phyloP scores from a whole-genome alignment of 805 yeast genomes.

The Alloascoidea africana region DNA sequence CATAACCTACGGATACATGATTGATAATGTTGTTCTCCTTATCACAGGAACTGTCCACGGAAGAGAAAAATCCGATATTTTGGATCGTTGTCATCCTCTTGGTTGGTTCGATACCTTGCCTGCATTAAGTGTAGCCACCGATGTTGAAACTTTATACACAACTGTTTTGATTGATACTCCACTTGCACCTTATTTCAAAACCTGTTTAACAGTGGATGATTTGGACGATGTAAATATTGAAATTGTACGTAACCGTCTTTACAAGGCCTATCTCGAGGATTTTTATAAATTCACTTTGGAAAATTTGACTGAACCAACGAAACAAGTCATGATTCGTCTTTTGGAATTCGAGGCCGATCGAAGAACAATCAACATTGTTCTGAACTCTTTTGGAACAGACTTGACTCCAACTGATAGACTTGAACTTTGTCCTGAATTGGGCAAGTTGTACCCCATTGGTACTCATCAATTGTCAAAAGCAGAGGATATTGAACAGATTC shows the following conservation, averaged over 20 bases:
- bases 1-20: constrained; percentile 95
- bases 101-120: constrained; percentile 99
- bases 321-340: constrained; percentile 64
- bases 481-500: constrained; percentile 79
- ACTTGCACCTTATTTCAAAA: constrained; percentile 89
- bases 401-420: constrained; percentile 59
- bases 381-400: constrained; percentile 80
- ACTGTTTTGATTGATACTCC: constrained; percentile 95
- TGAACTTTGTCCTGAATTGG: constrained; percentile 66
- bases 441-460: constrained; percentile 60
- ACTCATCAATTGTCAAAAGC: constrained; percentile 53
- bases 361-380: constrained; percentile 79
- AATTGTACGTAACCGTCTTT: constrained; percentile 79
- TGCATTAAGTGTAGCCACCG: constrained; percentile 87
- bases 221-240: constrained; percentile 93
- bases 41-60: constrained; percentile 96
- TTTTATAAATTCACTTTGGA: constrained; percentile 50
- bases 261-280: constrained; percentile 87
- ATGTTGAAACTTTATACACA: constrained; percentile 81
- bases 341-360: constrained; percentile 90
- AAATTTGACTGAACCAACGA: constrained; percentile 59
- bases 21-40: constrained; percentile 90
- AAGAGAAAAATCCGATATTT: constrained; percentile 76
- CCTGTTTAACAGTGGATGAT: constrained; percentile 75
- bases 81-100: constrained; percentile 86